Evolutionary conservation across 2,329 filamentous ascomycete genomes (phyloP).

Genomic region (Penicillium nordicum): DNA sequence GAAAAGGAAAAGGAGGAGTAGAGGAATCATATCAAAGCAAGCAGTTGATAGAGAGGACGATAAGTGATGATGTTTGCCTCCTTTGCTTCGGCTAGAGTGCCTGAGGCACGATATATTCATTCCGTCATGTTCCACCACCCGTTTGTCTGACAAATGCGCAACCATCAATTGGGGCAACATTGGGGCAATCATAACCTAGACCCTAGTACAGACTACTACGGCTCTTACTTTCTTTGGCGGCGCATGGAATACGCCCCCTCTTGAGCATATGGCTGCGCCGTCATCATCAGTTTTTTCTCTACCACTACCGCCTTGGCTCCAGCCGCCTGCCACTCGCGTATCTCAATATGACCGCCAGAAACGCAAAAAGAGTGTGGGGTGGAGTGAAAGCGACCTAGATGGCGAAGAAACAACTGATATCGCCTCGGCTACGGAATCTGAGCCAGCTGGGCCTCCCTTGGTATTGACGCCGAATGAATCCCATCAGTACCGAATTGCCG

Average conservation of each 20-base stretch:
- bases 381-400: slow-evolving; percentile 25
- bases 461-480: slow-evolving; percentile 41
- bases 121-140: slow-evolving; percentile 7
- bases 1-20: slow-evolving; percentile 7
- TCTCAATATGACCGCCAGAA: slow-evolving; percentile 37
- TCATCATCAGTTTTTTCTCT: slow-evolving; percentile 38
- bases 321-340: slow-evolving; percentile 34
- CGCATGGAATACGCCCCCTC: neutral
- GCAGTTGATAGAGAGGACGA: slow-evolving; percentile 15
- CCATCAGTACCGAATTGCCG: slow-evolving; percentile 44
- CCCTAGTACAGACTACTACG: neutral
- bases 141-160: slow-evolving; percentile 2
- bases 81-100: slow-evolving; percentile 11
- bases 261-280: slow-evolving; percentile 26
- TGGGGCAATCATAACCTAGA: neutral
- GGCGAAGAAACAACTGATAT: slow-evolving; percentile 30
- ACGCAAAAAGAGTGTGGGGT: slow-evolving; percentile 29
- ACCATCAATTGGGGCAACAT: neutral
- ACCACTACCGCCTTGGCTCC: slow-evolving; percentile 38
- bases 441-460: slow-evolving; percentile 22
- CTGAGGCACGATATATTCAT: slow-evolving; percentile 9
- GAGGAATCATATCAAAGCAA: slow-evolving; percentile 3
- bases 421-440: slow-evolving; percentile 22
- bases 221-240: neutral
- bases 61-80: slow-evolving; percentile 23